Percentiles rank a stretch among this genome's conserved stretches.
phyloP scores from a whole-genome alignment of 2,329 filamentous ascomycete species.

The Cladosporium sphaerospermum region DNA sequence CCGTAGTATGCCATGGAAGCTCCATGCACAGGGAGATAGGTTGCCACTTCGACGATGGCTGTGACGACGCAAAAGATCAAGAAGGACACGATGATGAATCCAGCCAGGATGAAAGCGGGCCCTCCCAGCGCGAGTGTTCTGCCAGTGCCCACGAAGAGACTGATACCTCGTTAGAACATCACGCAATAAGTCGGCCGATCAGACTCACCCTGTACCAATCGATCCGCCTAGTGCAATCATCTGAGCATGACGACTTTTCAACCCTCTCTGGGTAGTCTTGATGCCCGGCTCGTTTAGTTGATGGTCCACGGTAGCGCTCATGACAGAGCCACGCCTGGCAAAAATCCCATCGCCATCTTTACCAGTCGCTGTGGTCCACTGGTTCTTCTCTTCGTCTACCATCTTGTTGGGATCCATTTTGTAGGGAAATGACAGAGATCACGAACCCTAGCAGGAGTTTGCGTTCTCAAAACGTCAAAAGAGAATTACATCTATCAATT shows the following conservation, averaged over 20 bases:
- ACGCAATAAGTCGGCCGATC: background rate
- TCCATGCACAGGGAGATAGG: slow-evolving; percentile 52
- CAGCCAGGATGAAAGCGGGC: slow-evolving; percentile 38
- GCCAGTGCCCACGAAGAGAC: slow-evolving; percentile 35
- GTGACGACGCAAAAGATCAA: slow-evolving; percentile 42
- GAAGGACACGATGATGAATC: slow-evolving; percentile 37
- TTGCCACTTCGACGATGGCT: slow-evolving; percentile 50
- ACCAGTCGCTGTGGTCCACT: background rate
- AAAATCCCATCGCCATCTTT: background rate
- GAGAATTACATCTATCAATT: too few species aligned
- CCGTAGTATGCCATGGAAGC: slow-evolving; percentile 44
- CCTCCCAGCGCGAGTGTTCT: slow-evolving; percentile 32
- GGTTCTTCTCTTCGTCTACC: background rate
- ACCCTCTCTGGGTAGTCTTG: slow-evolving; percentile 34
- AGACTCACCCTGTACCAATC: slow-evolving; percentile 16
- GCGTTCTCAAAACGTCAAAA: too few species aligned
- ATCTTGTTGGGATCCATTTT: background rate
- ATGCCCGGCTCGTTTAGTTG: slow-evolving; percentile 17
- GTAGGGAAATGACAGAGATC: too few species aligned
- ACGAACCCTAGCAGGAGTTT: too few species aligned
- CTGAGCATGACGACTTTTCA: slow-evolving; percentile 35
- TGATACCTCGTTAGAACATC: background rate
- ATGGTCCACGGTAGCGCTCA: background rate
- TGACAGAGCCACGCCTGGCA: background rate
- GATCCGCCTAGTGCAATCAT: slow-evolving; percentile 31